Evolutionary conservation across 2,329 filamentous ascomycete genomes (phyloP).

Genomic region (Pseudogymnoascus sp.): DNA sequence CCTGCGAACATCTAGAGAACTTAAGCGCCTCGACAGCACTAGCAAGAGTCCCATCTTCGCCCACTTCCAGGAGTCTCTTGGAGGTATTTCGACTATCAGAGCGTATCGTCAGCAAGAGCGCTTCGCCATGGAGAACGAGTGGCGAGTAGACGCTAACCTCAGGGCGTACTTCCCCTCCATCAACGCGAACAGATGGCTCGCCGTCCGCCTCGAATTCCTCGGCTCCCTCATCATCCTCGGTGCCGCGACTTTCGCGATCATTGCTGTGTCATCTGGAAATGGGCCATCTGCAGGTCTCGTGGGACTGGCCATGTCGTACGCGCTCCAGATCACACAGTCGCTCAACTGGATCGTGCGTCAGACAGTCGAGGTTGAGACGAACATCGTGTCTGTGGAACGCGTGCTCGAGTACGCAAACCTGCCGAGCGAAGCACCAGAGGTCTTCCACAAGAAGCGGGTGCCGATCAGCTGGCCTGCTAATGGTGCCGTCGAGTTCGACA

Average conservation of each 20-base stretch:
- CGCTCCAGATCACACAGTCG: constrained; percentile 90
- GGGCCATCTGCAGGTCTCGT: constrained; percentile 65
- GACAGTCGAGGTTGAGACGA: constrained; percentile 99
- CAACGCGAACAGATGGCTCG: constrained; percentile 89
- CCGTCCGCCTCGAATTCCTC: constrained; percentile 89
- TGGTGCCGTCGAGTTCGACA: constrained; percentile 81
- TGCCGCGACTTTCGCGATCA: constrained; percentile 73
- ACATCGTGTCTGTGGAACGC: constrained; percentile 96
- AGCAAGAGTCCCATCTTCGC: constrained; percentile 94
- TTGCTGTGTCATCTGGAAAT: constrained; percentile 65
- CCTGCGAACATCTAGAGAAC: constrained; percentile 85
- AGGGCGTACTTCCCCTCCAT: constrained; percentile 94
- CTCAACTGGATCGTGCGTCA: constrained; percentile 99
- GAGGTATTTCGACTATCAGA: constrained; percentile 88
- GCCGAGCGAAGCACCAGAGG: constrained; percentile 89
- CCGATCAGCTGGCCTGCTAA: constrained; percentile 86
- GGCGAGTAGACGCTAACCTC: constrained; percentile 91
- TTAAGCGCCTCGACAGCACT: constrained; percentile 92
- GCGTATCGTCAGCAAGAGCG: constrained; percentile 84
- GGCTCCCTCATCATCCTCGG: constrained; percentile 88
- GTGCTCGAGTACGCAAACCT: constrained; percentile 91
- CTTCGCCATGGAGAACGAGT: constrained; percentile 91
- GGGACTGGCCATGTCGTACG: constrained; percentile 93
- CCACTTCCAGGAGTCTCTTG: constrained; percentile 95
- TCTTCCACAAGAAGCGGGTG: constrained; percentile 79